A percentile compares a stretch with the other conserved stretches of the same genome.
Evolutionary conservation across 2,329 filamentous ascomycete species (phyloP).

Genomic region (Stachybotrys echinatus): DNA sequence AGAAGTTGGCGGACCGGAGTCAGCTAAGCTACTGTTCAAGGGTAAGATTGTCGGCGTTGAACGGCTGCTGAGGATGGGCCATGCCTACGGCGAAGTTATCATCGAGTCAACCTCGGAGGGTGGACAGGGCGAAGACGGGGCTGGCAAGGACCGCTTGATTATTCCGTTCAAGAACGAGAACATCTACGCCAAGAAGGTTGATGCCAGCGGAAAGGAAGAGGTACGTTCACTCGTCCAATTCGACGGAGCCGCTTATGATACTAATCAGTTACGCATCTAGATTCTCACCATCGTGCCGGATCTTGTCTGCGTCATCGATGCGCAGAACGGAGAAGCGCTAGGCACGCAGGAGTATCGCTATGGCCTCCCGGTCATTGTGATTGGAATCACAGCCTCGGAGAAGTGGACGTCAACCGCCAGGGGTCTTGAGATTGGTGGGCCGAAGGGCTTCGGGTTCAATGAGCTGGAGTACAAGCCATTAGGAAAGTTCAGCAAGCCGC

Average conservation of each 20-base stretch:
- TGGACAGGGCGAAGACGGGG: conserved; percentile 22
- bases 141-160: conserved; percentile 26
- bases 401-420: conserved; percentile 38
- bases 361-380: conserved; percentile 43
- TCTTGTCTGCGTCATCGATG: conserved; percentile 49
- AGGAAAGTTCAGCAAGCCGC: conserved; percentile 42
- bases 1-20: conserved; percentile 27
- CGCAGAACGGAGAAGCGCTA: conserved; percentile 50
- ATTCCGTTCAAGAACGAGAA: conserved; percentile 56
- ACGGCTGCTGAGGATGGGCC: conserved; percentile 39
- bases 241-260: too few relatives aligned
- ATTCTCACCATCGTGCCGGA: conserved; percentile 49
- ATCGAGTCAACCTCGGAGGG: conserved; percentile 32
- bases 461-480: conserved; percentile 42
- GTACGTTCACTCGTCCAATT: conserved; percentile 9
- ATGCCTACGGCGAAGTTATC: conserved; percentile 33
- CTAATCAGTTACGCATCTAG: too few relatives aligned
- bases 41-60: conserved; percentile 20
- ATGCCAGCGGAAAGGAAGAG: conserved; percentile 12
- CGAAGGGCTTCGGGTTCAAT: conserved; percentile 40
- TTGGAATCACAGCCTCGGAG: conserved; percentile 40
- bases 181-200: conserved; percentile 31
- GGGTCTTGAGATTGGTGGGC: conserved; percentile 45
- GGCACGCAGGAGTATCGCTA: conserved; percentile 53
- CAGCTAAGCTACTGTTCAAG: conserved; percentile 16